Conservation (phyloP, 1,139 yeast species). For the Scheffersomyces titani region DNA sequence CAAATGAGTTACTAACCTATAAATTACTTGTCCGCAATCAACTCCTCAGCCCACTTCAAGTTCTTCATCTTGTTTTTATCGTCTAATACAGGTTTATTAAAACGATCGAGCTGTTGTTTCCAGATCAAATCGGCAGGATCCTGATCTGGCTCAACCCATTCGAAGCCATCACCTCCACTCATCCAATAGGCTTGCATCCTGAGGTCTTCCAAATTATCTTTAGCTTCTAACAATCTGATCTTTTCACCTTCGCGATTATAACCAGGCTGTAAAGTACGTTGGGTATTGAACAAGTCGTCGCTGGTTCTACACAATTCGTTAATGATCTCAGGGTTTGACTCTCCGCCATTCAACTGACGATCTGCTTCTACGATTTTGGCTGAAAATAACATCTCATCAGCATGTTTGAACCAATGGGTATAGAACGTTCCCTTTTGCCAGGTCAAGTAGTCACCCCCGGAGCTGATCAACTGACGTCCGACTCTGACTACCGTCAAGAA, state of each 20-base stretch:
- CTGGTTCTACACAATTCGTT: slow-evolving; percentile 41
- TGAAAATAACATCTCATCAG: slow-evolving; percentile 70
- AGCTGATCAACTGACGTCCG: slow-evolving; percentile 45
- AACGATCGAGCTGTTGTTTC: slow-evolving; percentile 38
- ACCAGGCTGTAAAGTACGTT: slow-evolving; percentile 34
- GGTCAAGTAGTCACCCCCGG: slow-evolving; percentile 58
- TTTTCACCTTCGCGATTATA: slow-evolving; percentile 40
- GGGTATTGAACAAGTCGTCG: slow-evolving; percentile 24
- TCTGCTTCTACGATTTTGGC: slow-evolving; percentile 69
- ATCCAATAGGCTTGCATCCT: slow-evolving; percentile 77
- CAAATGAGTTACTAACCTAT: background rate
- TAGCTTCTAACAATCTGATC: slow-evolving; percentile 40
- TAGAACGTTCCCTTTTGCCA: slow-evolving; percentile 72
- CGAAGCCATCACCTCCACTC: slow-evolving; percentile 72
- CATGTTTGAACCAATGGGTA: slow-evolving; percentile 63
- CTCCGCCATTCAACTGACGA: slow-evolving; percentile 46
- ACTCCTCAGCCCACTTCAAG: slow-evolving; percentile 25
- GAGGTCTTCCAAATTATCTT: slow-evolving; percentile 52
- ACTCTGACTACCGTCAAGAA: slow-evolving; percentile 61
- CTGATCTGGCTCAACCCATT: slow-evolving; percentile 80
- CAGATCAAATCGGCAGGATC: slow-evolving; percentile 73
- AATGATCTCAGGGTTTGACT: slow-evolving; percentile 33
- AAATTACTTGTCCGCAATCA: slow-evolving; percentile 10
- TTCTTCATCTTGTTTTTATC: slow-evolving; percentile 6
- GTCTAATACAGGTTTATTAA: slow-evolving; percentile 19